phyloP scores from a whole-genome alignment of 1,284 basidiomycete genomes.

The Leccinum glutinopallens region DNA sequence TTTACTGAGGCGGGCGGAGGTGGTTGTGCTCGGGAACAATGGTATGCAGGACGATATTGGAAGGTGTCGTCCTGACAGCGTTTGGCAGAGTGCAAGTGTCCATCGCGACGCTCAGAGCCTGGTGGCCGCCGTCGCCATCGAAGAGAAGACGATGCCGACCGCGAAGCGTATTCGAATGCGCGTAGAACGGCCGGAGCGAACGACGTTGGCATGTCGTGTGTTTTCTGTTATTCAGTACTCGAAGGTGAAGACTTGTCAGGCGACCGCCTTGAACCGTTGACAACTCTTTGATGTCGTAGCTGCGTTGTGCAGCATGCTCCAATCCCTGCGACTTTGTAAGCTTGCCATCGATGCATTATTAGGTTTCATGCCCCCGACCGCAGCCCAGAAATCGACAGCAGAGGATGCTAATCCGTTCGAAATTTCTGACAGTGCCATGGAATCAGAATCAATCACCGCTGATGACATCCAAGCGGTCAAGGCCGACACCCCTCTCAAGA shows the following conservation, averaged over 20 bases:
- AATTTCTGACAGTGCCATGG: conserved; percentile 37
- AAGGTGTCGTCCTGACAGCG: conserved; percentile 1
- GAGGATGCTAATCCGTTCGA: conserved; percentile 64
- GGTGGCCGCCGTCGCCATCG: conserved; percentile 43
- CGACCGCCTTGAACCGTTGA: conserved; percentile 6
- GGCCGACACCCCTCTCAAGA: conserved; percentile 46
- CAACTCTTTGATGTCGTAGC: conserved; percentile 48
- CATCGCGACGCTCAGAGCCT: conserved; percentile 62
- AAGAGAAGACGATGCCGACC: conserved; percentile 53
- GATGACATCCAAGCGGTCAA: conserved; percentile 17
- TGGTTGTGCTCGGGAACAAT: conserved; percentile 64
- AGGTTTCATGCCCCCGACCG: conserved; percentile 49
- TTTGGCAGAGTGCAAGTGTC: conserved; percentile 44
- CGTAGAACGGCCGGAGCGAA: conserved; percentile 62
- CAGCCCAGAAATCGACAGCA: conserved; percentile 31
- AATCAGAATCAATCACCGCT: conserved; percentile 35
- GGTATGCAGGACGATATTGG: conserved; percentile 44
- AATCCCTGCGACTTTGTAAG: conserved; percentile 70
- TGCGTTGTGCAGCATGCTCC: conserved; percentile 45
- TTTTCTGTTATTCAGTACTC: conserved; percentile 70
- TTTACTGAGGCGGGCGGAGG: conserved; percentile 66
- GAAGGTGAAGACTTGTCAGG: conserved; percentile 45
- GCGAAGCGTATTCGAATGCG: conserved; percentile 59
- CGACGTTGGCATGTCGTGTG: conserved; percentile 69
- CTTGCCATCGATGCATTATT: conserved; percentile 73